A percentile compares a stretch with the other conserved stretches of the same genome.
phyloP scores from a whole-genome alignment of 169 alveolate genomes.

The Amoebophrya sp. region DNA sequence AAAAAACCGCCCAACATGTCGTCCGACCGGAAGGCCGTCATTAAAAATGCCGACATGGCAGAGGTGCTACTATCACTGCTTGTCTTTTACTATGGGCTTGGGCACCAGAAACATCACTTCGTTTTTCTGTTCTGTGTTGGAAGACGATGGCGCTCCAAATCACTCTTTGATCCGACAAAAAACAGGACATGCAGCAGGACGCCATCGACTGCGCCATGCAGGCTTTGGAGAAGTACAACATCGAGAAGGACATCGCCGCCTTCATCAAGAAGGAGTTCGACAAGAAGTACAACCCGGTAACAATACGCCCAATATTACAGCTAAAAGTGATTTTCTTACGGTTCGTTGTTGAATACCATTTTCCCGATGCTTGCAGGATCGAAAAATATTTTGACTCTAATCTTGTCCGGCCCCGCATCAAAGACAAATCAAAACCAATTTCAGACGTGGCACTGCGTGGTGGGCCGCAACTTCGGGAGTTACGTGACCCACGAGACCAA shows the following conservation, averaged over 20 bases:
- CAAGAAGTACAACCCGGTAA: neutral
- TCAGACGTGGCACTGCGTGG: slow-evolving; percentile 99
- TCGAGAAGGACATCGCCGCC: slow-evolving; percentile 96
- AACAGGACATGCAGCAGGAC: slow-evolving; percentile 82
- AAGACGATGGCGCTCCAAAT: neutral
- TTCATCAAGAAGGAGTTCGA: slow-evolving; percentile 90
- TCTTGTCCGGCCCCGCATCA: too few relatives aligned
- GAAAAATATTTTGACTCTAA: too few relatives aligned
- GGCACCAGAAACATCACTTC: neutral
- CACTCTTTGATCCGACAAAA: neutral
- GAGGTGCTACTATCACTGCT: slow-evolving; percentile 41
- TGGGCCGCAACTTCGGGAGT: slow-evolving; percentile 97
- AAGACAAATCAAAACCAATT: slow-evolving; percentile 11
- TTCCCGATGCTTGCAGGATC: neutral
- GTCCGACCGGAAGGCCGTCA: slow-evolving; percentile 39
- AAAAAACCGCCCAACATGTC: too few relatives aligned
- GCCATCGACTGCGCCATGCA: slow-evolving; percentile 92
- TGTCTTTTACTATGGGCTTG: neutral
- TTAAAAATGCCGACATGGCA: slow-evolving; percentile 97
- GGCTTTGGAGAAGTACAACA: slow-evolving; percentile 86
- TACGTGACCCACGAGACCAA: slow-evolving; percentile 99
- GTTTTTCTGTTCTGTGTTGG: neutral
- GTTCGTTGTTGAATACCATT: neutral
- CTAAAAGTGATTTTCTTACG: neutral
- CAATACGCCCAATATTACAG: neutral